Conservation (phyloP, 352 stramenopile genomes). For the Thalassiosira ordinaria region DNA sequence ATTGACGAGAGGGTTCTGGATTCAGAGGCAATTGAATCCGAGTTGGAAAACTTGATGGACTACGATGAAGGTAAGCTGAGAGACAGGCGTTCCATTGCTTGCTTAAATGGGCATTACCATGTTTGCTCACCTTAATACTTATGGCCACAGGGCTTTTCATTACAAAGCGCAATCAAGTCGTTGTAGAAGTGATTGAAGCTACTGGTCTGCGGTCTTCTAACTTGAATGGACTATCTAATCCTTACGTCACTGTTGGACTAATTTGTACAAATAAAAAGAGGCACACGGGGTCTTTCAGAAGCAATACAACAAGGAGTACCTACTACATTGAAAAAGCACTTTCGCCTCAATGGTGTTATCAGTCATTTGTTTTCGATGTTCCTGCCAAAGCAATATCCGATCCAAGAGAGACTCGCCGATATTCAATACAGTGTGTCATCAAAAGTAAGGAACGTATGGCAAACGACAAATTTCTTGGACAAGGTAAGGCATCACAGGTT, state of each 20-base stretch:
- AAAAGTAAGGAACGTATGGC: slow-evolving; percentile 75
- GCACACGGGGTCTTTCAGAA: slow-evolving; percentile 62
- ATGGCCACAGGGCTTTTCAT: slow-evolving; percentile 78
- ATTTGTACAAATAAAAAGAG: slow-evolving; percentile 56
- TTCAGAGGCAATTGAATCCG: slow-evolving; percentile 42
- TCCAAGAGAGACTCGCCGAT: slow-evolving; percentile 65
- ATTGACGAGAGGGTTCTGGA: not conserved
- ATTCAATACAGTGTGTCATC: slow-evolving; percentile 75
- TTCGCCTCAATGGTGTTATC: slow-evolving; percentile 78
- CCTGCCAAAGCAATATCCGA: slow-evolving; percentile 68
- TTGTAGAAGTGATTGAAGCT: slow-evolving; percentile 84
- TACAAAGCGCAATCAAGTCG: slow-evolving; percentile 73
- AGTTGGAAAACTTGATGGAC: slow-evolving; percentile 60
- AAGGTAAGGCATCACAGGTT: slow-evolving; percentile 67
- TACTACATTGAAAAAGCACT: slow-evolving; percentile 84
- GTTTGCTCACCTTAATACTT: not conserved
- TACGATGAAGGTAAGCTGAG: slow-evolving; percentile 53
- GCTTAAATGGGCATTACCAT: not conserved
- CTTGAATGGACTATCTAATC: slow-evolving; percentile 80
- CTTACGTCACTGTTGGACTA: slow-evolving; percentile 79
- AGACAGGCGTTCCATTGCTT: not conserved
- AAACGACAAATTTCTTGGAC: slow-evolving; percentile 77
- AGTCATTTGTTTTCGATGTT: slow-evolving; percentile 86
- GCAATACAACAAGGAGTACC: slow-evolving; percentile 66
- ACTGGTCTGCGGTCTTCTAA: slow-evolving; percentile 76